A percentile compares a stretch with the other conserved stretches of the same genome.
Conservation (phyloP, 257 asterid species). For the Solanum clarkiae region DNA sequence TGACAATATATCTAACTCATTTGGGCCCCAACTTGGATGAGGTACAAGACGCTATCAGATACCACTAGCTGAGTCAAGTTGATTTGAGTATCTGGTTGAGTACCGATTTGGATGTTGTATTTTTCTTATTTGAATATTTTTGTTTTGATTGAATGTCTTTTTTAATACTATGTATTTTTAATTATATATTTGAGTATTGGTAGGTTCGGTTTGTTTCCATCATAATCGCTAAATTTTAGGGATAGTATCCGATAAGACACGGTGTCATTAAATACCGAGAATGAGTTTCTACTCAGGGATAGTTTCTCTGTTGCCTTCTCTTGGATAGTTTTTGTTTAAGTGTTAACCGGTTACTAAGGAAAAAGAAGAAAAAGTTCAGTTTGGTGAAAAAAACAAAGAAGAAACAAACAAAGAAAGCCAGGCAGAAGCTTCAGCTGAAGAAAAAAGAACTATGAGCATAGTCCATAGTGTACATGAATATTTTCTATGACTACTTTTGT, state of each 20-base stretch:
- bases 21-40: neutral
- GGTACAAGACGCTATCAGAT: neutral
- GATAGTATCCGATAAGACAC: neutral
- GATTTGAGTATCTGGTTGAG: neutral
- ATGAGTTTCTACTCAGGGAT: neutral
- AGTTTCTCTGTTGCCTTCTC: neutral
- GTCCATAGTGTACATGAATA: neutral
- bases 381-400: neutral
- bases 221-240: neutral
- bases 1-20: neutral
- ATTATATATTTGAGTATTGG: neutral
- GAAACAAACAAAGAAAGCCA: neutral
- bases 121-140: neutral
- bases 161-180: neutral
- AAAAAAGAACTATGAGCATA: neutral
- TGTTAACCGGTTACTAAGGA: neutral
- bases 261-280: neutral
- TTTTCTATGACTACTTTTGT: neutral
- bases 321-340: neutral
- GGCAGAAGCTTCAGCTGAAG: neutral
- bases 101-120: neutral
- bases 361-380: neutral
- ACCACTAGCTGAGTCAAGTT: neutral
- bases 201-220: neutral
- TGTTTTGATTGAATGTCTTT: neutral